These are phyloP conservation scores for Botryobasidium botryosum DNA, from an alignment of 768 basidiomycete genomes.

Conservation along the genomic window DNA sequence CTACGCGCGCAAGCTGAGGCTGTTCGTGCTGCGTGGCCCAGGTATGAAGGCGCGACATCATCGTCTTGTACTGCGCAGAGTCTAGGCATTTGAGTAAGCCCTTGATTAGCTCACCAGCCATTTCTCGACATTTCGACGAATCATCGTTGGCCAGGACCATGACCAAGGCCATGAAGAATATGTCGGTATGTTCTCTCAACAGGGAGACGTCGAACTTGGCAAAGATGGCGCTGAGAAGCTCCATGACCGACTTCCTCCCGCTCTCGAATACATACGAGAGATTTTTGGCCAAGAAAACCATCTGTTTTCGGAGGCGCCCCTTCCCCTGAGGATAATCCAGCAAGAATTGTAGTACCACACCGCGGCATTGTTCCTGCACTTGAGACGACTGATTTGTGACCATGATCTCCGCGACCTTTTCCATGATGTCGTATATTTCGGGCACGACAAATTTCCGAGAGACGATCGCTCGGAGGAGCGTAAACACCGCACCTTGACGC, in stretches of 20 bases:
- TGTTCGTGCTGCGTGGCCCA: conserved; percentile 59
- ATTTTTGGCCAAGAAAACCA: conserved; percentile 86
- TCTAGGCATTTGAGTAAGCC: conserved; percentile 53
- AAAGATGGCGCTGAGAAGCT: conserved; percentile 70
- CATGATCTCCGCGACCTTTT: conserved; percentile 75
- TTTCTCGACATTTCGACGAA: conserved; percentile 73
- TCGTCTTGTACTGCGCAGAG: conserved; percentile 32
- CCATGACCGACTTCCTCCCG: conserved; percentile 87
- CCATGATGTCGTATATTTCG: conserved; percentile 96
- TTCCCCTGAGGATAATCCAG: conserved; percentile 96
- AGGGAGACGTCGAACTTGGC: conserved; percentile 65
- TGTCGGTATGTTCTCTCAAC: conserved; percentile 63
- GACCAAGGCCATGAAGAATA: conserved; percentile 80
- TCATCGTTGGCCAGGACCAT: conserved; percentile 92
- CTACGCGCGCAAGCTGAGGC: conserved; percentile 46
- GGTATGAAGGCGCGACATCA: conserved; percentile 55
- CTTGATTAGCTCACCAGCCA: conserved; percentile 73
- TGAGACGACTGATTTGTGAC: conserved; percentile 83
- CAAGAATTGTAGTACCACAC: conserved; percentile 80
- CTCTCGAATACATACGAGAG: conserved; percentile 79
- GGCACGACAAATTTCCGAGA: conserved; percentile 83
- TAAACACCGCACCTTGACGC: conserved; percentile 73
- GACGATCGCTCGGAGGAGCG: conserved; percentile 79
- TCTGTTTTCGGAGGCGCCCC: conserved; percentile 69
- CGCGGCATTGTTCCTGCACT: conserved; percentile 83